These are phyloP conservation scores for Massariosphaeria phaeospora DNA, from an alignment of 495 filamentous ascomycete species.

Conservation along the genomic window DNA sequence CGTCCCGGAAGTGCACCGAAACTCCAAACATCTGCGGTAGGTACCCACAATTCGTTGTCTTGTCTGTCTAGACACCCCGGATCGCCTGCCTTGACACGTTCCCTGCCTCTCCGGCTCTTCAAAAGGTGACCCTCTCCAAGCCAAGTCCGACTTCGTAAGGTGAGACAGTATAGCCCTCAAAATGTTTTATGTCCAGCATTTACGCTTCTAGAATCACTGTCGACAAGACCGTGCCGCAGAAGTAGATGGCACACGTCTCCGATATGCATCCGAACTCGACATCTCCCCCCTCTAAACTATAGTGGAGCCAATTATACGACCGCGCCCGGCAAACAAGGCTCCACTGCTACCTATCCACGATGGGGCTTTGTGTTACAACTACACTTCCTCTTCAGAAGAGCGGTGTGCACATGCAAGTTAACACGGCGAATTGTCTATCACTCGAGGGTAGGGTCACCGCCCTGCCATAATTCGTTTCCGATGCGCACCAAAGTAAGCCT, in stretches of 20 bases:
- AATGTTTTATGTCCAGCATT: conserved; percentile 11
- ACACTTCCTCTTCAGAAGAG: conserved; percentile 15
- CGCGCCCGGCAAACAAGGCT: conserved; percentile 5
- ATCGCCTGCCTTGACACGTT: conserved; percentile 18
- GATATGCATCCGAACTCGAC: conserved; percentile 22
- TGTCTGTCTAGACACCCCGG: conserved; percentile 1
- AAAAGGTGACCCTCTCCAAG: conserved; percentile 10
- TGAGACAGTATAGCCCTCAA: conserved; percentile 6
- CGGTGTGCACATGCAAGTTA: conserved; percentile 26
- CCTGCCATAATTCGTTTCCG: no score
- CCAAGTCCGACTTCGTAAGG: conserved; percentile 17
- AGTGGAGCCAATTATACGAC: conserved; percentile 11
- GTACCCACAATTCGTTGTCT: no score
- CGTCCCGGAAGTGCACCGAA: no score
- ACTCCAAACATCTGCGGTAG: no score
- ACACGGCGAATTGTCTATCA: no score
- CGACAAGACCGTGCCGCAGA: not conserved
- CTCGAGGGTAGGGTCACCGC: no score
- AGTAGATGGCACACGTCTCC: conserved; percentile 26
- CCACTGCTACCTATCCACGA: not conserved
- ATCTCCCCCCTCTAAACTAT: not conserved
- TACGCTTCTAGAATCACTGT: conserved; percentile 20
- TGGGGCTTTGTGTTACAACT: conserved; percentile 7
- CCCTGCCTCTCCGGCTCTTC: not conserved
- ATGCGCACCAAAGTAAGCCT: no score